Percentiles rank a stretch among this genome's conserved stretches.
Evolutionary conservation across 352 stramenopile genomes (phyloP).

Genomic region (Elongisporangium senticosum): DNA sequence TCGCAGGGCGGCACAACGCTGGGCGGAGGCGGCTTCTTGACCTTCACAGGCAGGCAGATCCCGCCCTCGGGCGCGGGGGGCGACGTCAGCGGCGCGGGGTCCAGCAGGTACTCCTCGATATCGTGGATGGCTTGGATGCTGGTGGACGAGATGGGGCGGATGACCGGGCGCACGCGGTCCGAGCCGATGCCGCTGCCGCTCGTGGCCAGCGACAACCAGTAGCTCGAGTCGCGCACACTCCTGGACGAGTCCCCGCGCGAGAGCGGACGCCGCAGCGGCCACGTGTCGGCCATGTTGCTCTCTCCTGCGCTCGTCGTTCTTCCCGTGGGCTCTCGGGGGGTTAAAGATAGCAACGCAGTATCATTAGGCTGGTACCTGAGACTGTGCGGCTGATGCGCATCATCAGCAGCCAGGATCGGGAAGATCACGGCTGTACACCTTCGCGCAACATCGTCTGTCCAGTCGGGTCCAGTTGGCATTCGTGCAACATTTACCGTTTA

Average conservation of each 20-base stretch:
- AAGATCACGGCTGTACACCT: not conserved
- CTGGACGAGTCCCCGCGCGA: conserved; percentile 29
- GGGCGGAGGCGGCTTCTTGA: not conserved
- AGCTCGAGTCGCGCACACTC: conserved; percentile 61
- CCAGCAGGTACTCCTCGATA: not conserved
- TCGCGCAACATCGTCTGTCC: not conserved
- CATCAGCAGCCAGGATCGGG: not conserved
- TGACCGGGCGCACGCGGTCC: conserved; percentile 6
- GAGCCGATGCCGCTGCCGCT: conserved; percentile 17
- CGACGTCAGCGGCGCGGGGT: not conserved
- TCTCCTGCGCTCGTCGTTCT: too few relatives aligned
- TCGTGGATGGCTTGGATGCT: not conserved
- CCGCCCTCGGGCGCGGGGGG: too few relatives aligned
- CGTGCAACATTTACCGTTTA: not conserved
- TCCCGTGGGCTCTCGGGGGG: too few relatives aligned
- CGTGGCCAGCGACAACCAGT: conserved; percentile 43
- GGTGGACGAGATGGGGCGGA: conserved; percentile 17
- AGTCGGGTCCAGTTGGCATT: not conserved
- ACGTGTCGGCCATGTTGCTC: not conserved
- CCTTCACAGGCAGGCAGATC: not conserved
- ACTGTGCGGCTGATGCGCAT: not conserved
- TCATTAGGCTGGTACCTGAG: not conserved
- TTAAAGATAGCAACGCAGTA: not conserved
- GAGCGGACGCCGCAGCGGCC: conserved; percentile 9
- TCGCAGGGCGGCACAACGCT: not conserved